These are phyloP conservation scores for Chiua virens DNA, from an alignment of 768 basidiomycete species.

Conservation along the genomic window DNA sequence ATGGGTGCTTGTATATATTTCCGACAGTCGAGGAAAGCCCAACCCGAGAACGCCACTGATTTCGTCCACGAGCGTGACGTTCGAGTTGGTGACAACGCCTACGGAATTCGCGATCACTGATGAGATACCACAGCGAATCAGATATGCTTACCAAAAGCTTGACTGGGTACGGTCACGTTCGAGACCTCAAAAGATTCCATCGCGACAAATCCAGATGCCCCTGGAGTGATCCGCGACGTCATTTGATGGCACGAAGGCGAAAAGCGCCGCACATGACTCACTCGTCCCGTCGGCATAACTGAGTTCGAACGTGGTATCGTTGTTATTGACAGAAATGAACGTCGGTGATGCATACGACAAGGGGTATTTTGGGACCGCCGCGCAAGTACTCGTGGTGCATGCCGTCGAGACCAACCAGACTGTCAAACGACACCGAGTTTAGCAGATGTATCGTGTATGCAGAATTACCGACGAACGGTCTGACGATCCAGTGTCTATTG, in stretches of 20 bases:
- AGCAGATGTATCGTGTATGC: not conserved
- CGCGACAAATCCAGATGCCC: conserved; percentile 68
- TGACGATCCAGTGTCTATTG: conserved; percentile 70
- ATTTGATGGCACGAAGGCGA: not conserved
- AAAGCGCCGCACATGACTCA: conserved; percentile 35
- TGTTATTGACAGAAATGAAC: conserved; percentile 59
- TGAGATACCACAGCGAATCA: not conserved
- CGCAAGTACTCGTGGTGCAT: conserved; percentile 58
- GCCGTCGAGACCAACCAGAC: conserved; percentile 69
- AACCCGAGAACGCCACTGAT: conserved; percentile 74
- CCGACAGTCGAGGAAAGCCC: conserved; percentile 73
- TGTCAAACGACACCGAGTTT: conserved; percentile 33
- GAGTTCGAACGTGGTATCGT: conserved; percentile 57
- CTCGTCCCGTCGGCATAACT: conserved; percentile 70
- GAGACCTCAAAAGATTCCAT: conserved; percentile 59
- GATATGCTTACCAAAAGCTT: conserved; percentile 60
- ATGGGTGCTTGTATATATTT: conserved; percentile 44
- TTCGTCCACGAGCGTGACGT: conserved; percentile 60
- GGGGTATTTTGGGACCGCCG: conserved; percentile 66
- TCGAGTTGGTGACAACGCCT: conserved; percentile 64
- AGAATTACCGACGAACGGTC: conserved; percentile 19
- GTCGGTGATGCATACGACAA: conserved; percentile 64
- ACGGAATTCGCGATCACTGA: not conserved
- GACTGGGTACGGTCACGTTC: conserved; percentile 59
- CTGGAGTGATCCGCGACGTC: conserved; percentile 36